phyloP scores from a whole-genome alignment of 163 green algal genomes.

The Picocystis sp. region DNA sequence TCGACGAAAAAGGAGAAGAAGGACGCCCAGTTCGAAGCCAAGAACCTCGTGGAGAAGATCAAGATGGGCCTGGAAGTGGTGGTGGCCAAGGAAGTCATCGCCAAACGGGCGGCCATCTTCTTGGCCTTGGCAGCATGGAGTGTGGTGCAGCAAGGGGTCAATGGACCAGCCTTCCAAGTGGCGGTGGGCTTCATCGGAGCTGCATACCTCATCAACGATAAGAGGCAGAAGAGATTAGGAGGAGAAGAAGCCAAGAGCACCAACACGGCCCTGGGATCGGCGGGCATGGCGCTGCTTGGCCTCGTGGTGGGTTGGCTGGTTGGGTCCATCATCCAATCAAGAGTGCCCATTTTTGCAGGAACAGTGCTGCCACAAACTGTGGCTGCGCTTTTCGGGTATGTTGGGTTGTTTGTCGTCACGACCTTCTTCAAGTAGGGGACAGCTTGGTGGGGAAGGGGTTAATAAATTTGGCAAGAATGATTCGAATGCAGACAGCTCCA shows the following conservation, averaged over 20 bases:
- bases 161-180: constrained; percentile 13
- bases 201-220: constrained; percentile 18
- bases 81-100: constrained; percentile 13
- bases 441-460: not conserved
- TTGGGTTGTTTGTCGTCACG: constrained; percentile 9
- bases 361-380: constrained; percentile 9
- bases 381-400: constrained; percentile 13
- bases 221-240: constrained; percentile 8
- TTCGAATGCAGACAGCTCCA: no score
- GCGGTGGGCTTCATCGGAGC: constrained; percentile 7
- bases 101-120: constrained; percentile 11
- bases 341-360: constrained; percentile 15
- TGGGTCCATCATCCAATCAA: constrained; percentile 14
- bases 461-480: no score
- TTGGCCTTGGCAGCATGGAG: constrained; percentile 12
- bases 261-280: constrained; percentile 4
- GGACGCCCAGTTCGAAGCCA: constrained; percentile 1
- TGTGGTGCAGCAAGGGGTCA: not conserved
- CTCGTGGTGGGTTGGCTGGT: constrained; percentile 14
- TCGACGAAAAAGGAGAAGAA: constrained; percentile 12
- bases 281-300: constrained; percentile 9
- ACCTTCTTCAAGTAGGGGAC: constrained; percentile 14
- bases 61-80: not conserved
- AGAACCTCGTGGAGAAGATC: constrained; percentile 8
- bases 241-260: constrained; percentile 1